Evolutionary conservation across 352 stramenopile genomes (phyloP).

Genomic region (Globisporangium cylindrosporum): DNA sequence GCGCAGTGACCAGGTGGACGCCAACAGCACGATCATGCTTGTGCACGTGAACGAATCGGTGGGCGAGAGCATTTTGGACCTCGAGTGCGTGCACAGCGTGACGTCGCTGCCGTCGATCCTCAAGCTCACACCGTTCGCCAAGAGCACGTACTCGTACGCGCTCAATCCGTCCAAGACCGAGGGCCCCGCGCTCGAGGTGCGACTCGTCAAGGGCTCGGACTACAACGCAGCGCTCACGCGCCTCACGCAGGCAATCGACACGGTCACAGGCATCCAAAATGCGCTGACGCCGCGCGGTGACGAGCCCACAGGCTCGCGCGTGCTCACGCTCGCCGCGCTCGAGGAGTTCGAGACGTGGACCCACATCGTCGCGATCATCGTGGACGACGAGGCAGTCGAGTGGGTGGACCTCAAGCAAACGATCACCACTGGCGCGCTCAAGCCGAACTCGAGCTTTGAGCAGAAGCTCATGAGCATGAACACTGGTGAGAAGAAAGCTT

Average conservation of each 20-base stretch:
- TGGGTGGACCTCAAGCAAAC: constrained; percentile 64
- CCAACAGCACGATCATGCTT: constrained; percentile 49
- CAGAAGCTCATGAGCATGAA: constrained; percentile 29
- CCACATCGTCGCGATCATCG: constrained; percentile 37
- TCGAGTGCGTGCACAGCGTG: constrained; percentile 51
- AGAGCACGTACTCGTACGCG: constrained; percentile 42
- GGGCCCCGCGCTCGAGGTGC: constrained; percentile 42
- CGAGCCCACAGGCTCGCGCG: constrained; percentile 19
- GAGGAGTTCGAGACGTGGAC: constrained; percentile 66
- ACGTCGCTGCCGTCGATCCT: constrained; percentile 57
- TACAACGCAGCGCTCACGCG: constrained; percentile 23
- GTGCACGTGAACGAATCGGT: constrained; percentile 45
- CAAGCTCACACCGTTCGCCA: constrained; percentile 71
- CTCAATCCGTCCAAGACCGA: constrained; percentile 25
- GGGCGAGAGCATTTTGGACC: constrained; percentile 40
- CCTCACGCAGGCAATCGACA: constrained; percentile 27
- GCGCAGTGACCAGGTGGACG: constrained; percentile 41
- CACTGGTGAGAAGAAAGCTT: background rate
- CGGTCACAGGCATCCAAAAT: constrained; percentile 50
- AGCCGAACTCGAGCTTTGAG: constrained; percentile 31
- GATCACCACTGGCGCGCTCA: constrained; percentile 39
- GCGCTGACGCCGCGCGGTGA: constrained; percentile 28
- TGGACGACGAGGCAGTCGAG: constrained; percentile 61
- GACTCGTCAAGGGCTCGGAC: constrained; percentile 39
- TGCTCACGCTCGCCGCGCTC: constrained; percentile 37